Evolutionary conservation across 2,329 filamentous ascomycete genomes (phyloP).

Genomic region (Aspergillus tamarii): DNA sequence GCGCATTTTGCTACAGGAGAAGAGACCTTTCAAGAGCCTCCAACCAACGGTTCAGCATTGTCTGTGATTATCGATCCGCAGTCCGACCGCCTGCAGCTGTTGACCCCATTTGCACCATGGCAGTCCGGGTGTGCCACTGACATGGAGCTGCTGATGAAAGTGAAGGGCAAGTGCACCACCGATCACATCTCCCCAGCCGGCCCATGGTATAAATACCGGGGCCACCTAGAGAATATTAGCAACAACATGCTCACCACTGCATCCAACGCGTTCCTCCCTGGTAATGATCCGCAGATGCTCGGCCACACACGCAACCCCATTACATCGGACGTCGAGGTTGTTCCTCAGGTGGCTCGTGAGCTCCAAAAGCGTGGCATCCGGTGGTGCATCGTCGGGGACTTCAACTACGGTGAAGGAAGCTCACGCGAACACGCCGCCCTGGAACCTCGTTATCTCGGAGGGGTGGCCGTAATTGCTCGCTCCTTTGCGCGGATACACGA

Average conservation of each 20-base stretch:
- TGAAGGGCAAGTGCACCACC: conserved; percentile 88
- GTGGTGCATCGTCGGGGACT: too few species aligned
- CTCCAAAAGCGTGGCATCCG: too few species aligned
- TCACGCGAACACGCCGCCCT: conserved; percentile 46
- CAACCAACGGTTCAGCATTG: too few species aligned
- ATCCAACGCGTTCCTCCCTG: conserved; percentile 36
- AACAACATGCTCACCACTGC: conserved; percentile 99
- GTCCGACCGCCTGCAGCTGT: conserved; percentile 23
- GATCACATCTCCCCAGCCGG: conserved; percentile 87
- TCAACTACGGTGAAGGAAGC: too few species aligned
- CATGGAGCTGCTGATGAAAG: conserved; percentile 90
- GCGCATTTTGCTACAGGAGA: too few species aligned
- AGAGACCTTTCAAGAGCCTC: too few species aligned
- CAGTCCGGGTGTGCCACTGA: conserved; percentile 67
- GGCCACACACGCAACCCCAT: too few species aligned
- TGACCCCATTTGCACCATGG: conserved; percentile 20
- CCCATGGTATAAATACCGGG: conserved; percentile 97
- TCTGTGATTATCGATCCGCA: conserved; percentile 9
- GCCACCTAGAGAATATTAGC: conserved; percentile 91
- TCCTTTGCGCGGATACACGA: conserved; percentile 98
- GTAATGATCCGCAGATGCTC: too few species aligned
- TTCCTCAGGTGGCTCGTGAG: too few species aligned
- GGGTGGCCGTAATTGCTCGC: conserved; percentile 89
- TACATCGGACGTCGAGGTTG: too few species aligned
- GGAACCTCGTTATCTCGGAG: conserved; percentile 91